These are phyloP conservation scores for Myriangium duriaei DNA, from an alignment of 2,329 filamentous ascomycete species.

Conservation along the genomic window DNA sequence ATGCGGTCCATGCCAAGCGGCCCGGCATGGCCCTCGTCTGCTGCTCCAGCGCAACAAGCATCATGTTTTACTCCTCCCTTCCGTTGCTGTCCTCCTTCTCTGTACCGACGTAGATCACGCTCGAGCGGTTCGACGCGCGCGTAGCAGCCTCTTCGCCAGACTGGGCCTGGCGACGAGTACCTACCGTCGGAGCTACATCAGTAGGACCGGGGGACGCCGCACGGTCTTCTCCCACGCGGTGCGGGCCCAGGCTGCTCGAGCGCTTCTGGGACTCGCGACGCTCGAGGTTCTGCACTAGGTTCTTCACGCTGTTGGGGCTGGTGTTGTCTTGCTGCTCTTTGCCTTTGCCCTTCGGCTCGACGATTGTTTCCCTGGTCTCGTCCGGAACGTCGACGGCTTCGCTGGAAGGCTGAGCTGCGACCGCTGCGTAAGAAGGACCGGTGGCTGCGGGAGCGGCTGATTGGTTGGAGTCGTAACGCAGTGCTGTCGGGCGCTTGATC, in stretches of 20 bases:
- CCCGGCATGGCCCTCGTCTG: no score
- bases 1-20: no score
- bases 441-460: neutral
- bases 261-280: slow-evolving; percentile 3
- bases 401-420: neutral
- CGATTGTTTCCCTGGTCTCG: slow-evolving; percentile 1
- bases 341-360: neutral
- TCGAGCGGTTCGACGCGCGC: slow-evolving; percentile 3
- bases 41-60: no score
- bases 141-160: neutral
- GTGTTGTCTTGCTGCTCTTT: slow-evolving; percentile 6
- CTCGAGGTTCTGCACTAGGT: slow-evolving; percentile 6
- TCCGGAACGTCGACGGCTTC: neutral
- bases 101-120: slow-evolving; percentile 7
- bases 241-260: neutral
- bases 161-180: neutral
- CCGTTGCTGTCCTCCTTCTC: neutral
- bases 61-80: neutral
- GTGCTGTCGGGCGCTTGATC: slow-evolving; percentile 1
- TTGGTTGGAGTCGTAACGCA: slow-evolving; percentile 1
- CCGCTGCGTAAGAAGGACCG: neutral
- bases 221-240: neutral
- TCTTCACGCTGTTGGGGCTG: slow-evolving; percentile 9
- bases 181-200: neutral
- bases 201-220: neutral